phyloP scores from a whole-genome alignment of 768 basidiomycete species.

The Phallus indusiatus region DNA sequence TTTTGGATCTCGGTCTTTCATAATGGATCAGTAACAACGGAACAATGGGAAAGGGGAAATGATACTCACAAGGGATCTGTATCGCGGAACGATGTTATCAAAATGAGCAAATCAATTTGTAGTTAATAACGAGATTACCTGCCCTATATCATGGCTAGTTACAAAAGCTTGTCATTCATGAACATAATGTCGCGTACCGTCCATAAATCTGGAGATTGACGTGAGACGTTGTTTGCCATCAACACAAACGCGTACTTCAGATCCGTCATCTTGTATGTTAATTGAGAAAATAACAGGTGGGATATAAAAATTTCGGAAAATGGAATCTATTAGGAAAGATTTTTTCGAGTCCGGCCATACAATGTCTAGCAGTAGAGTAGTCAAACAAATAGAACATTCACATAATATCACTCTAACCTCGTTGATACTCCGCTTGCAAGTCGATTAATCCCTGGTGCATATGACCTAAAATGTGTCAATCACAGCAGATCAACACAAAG shows the following conservation, averaged over 20 bases:
- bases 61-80: slow-evolving; percentile 4
- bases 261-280: slow-evolving; percentile 29
- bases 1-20: slow-evolving; percentile 42
- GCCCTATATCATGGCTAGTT: slow-evolving; percentile 14
- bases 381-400: neutral
- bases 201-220: slow-evolving; percentile 35
- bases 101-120: no score
- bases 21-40: slow-evolving; percentile 15
- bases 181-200: slow-evolving; percentile 25
- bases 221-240: slow-evolving; percentile 48
- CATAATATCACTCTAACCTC: slow-evolving; percentile 35
- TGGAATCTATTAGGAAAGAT: slow-evolving; percentile 40
- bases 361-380: slow-evolving; percentile 36
- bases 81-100: neutral
- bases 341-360: slow-evolving; percentile 72
- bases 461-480: slow-evolving; percentile 28
- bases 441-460: slow-evolving; percentile 67
- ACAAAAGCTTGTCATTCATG: slow-evolving; percentile 42
- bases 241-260: slow-evolving; percentile 33
- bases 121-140: neutral
- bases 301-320: slow-evolving; percentile 45
- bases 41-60: neutral
- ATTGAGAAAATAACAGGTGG: slow-evolving; percentile 42
- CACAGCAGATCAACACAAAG: neutral
- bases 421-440: slow-evolving; percentile 61